Evolutionary conservation across 495 filamentous ascomycete genomes (phyloP).

Genomic region (Amniculicola lignicola): DNA sequence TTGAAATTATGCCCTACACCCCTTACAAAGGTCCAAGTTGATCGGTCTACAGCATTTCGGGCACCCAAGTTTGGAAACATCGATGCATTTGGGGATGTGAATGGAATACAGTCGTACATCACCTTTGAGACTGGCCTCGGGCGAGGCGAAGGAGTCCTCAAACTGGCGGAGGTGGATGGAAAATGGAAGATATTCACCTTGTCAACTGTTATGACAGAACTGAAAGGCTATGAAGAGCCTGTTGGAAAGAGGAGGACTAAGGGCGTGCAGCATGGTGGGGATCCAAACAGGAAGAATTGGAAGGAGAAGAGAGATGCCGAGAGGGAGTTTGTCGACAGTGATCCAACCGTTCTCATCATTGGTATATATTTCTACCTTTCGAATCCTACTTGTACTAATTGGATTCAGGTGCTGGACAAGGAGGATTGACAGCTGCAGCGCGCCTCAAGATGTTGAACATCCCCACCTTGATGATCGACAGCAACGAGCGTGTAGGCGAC

Average conservation of each 20-base stretch:
- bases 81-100: constrained; percentile 25
- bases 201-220: constrained; percentile 26
- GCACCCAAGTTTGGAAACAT: constrained; percentile 7
- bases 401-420: constrained; percentile 45
- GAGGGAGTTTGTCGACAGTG: constrained; percentile 51
- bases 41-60: background rate
- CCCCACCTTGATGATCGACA: constrained; percentile 62
- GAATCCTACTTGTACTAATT: background rate
- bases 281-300: constrained; percentile 53
- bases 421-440: constrained; percentile 61
- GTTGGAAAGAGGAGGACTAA: constrained; percentile 16
- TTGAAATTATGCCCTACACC: constrained; percentile 4
- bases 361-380: constrained; percentile 45
- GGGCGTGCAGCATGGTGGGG: constrained; percentile 32
- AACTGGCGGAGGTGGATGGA: constrained; percentile 13
- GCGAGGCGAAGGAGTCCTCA: constrained; percentile 23
- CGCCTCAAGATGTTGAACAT: constrained; percentile 70
- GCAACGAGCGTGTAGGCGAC: constrained; percentile 64
- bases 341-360: constrained; percentile 63
- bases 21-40: constrained; percentile 11
- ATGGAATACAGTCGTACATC: constrained; percentile 34
- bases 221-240: constrained; percentile 27
- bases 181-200: constrained; percentile 35
- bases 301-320: constrained; percentile 57
- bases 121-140: constrained; percentile 33